Evolutionary conservation across 1,139 yeast species (phyloP).

Genomic region (Wickerhamomyces sp.): DNA sequence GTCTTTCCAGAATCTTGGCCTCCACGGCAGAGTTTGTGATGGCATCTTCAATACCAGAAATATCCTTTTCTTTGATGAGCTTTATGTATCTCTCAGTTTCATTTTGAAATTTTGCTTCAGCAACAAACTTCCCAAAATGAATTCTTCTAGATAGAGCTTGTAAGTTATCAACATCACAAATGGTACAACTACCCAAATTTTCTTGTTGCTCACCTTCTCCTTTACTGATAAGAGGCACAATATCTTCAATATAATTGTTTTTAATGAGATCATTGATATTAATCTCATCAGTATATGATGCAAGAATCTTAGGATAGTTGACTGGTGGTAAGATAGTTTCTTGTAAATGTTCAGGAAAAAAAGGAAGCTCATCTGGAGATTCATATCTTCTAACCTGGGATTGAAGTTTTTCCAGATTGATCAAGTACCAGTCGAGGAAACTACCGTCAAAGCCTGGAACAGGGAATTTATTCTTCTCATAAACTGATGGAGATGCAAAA

Average conservation of each 20-base stretch:
- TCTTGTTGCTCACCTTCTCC: slow-evolving; percentile 74
- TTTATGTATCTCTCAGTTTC: slow-evolving; percentile 62
- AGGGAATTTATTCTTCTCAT: slow-evolving; percentile 49
- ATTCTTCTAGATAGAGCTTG: slow-evolving; percentile 91
- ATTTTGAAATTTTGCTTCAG: slow-evolving; percentile 81
- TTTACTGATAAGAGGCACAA: slow-evolving; percentile 72
- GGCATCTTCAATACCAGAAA: slow-evolving; percentile 68
- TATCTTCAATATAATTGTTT: slow-evolving; percentile 59
- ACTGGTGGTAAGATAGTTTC: slow-evolving; percentile 74
- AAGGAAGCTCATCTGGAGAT: slow-evolving; percentile 95
- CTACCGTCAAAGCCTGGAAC: slow-evolving; percentile 74
- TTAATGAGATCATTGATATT: slow-evolving; percentile 71
- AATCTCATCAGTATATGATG: slow-evolving; percentile 67
- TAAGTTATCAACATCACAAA: slow-evolving; percentile 78
- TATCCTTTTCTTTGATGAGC: slow-evolving; percentile 62
- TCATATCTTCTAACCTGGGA: slow-evolving; percentile 86
- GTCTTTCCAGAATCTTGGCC: slow-evolving; percentile 71
- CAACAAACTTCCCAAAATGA: slow-evolving; percentile 96
- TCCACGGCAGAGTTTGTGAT: slow-evolving; percentile 90
- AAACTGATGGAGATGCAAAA: slow-evolving; percentile 70
- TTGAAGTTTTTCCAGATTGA: slow-evolving; percentile 73
- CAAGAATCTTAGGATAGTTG: slow-evolving; percentile 74
- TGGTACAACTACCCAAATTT: slow-evolving; percentile 83
- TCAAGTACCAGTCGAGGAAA: slow-evolving; percentile 80
- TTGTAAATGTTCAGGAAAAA: slow-evolving; percentile 65